Evolutionary conservation across 352 stramenopile genomes (phyloP), one percentile per base, ranked within the genome.

Genomic region (Phytophthora litchii): DNA sequence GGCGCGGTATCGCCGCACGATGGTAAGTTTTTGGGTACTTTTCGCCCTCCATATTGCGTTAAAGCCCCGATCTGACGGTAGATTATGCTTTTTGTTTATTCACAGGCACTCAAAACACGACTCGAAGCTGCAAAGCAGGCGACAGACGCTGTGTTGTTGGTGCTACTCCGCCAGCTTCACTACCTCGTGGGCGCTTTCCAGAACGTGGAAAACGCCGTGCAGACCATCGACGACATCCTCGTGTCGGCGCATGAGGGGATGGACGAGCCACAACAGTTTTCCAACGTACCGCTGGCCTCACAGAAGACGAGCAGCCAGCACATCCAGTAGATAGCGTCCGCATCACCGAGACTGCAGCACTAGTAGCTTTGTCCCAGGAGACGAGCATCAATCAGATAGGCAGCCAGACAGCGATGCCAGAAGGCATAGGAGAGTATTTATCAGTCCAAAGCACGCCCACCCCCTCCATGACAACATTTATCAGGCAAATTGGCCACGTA

Each of bases 171-270:
- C 4, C 81, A 91, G 56, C 68, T 91, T 36, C 81, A 91, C 63
- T 91, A 91, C 60, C 68, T 91, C 37, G 72, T 86, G 20, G 73
- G 76, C 44, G 81, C 80, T 7, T 91, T 91, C 57, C 78, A 88
- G 61, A 79, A 91, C 51, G 77, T 89, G 21, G 75, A 88, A 21
- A 75, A 83, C 45, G 75, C 81, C 14, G 79, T 79, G 41, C 62
- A 74, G 38, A 74, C 67, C 34, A 86, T 91, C 38, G 81, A 89
- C 41, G 52, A 65, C 25, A 78, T 91, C 43, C 65, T 89, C 40
- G 66, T 72, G 35, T 74, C 76, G n/a, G 60, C 62, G 13, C 72
- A 90, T 52, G 67, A 81, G 16, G 53, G 32, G 16, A 35, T 41
- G 23, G 48, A 70, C 49, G 68, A 72, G 34, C 56, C 56, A 14